Base-by-base conservation (phyloP, 768 basidiomycete genomes). In the Pleurotus salmoneostramineus region DNA sequence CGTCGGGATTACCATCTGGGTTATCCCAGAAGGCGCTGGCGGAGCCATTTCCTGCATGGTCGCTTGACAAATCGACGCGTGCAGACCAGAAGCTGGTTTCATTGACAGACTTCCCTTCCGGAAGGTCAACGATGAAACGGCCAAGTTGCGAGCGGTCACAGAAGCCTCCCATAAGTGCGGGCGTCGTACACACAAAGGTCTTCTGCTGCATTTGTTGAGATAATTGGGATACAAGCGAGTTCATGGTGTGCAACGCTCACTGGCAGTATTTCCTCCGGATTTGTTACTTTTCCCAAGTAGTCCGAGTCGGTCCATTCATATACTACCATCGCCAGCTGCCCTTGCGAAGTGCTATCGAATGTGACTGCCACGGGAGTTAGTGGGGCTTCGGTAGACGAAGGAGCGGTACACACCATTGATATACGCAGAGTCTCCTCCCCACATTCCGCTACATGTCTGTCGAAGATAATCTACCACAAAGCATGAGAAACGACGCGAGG, bases 401-500 rank as follows among this genome's bases (percentile, higher is more conserved):
- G 57, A 7, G 10, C 21, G 14, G n/a, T 27, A 27, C 15, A 17
- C 75, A 92, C 91, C 88, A 70, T 93, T 92, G 64, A 97, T 94
- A 72, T 84, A 88, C 33, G 95, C 89, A 43, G 83, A 78, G 50
- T 78, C 68, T 40, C 85, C 84, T 31, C 83, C 90, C 86, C 91
- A 98, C 93, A 98, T 96, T 55, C 95, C 95, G 60, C 90, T 93
- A 73, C 95, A 98, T 70, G 89, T 87, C 77, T 98, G 94, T 49
- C 91, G 83, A 33, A 89, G 83, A 73, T 87, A 87, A 72, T 94
- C 93, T 69, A 65, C 33, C 17, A 6, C 36, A 56, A 51, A 37
- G 60, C 40, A 34, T 58, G 35, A 51, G 51, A 6, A 63, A 49
- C 12, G 31, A 45, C 12, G 32, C 46, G 45, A 58, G 50, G 36